Conservation (phyloP, 2,329 filamentous ascomycete genomes). For the Stagonosporopsis cucurbitacearum region DNA sequence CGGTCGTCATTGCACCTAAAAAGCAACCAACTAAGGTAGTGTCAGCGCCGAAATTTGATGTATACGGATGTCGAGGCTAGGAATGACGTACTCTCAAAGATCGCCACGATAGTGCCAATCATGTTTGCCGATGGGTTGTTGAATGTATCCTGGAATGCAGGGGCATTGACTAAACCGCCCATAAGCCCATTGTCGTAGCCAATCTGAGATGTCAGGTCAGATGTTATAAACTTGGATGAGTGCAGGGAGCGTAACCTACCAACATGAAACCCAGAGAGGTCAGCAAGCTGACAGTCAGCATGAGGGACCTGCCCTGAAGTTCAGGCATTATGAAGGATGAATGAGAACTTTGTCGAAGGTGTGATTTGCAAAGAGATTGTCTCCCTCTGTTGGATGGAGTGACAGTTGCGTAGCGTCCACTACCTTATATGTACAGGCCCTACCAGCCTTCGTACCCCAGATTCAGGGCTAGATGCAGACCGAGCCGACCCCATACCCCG, state of each 20-base stretch:
- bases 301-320: conserved; percentile 23
- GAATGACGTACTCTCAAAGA: conserved; percentile 24
- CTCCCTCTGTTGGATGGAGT: background rate
- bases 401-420: background rate
- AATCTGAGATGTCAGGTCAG: no score
- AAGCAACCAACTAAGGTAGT: conserved; percentile 49
- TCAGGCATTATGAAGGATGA: conserved; percentile 21
- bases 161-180: conserved; percentile 69
- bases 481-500: conserved; percentile 10
- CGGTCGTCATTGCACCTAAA: conserved; percentile 44
- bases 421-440: conserved; percentile 3
- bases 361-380: background rate
- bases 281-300: conserved; percentile 27
- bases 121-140: conserved; percentile 23
- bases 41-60: background rate
- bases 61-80: no score
- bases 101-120: conserved; percentile 30
- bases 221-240: no score
- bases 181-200: conserved; percentile 70
- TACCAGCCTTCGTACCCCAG: conserved; percentile 5
- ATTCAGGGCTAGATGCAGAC: conserved; percentile 9
- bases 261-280: conserved; percentile 44
- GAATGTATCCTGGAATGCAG: conserved; percentile 57
- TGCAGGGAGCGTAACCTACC: no score
- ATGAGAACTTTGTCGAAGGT: background rate